These are phyloP conservation scores for Cordyceps cateniannulata DNA, from an alignment of 2,329 filamentous ascomycete species.

Conservation along the genomic window DNA sequence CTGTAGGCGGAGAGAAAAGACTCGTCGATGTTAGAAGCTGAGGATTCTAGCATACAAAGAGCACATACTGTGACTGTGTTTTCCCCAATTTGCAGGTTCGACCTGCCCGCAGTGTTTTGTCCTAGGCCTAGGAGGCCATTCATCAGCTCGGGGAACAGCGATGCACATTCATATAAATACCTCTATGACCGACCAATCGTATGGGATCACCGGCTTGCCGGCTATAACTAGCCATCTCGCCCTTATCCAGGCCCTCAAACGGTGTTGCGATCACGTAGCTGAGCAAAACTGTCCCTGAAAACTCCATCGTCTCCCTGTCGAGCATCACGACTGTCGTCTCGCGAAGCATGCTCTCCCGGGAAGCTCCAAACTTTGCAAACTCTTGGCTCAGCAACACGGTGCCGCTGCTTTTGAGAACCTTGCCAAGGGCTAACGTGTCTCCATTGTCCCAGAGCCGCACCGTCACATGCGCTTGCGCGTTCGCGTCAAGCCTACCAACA, in stretches of 20 bases:
- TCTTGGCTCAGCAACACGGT: slow-evolving; percentile 22
- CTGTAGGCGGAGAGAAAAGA: slow-evolving; percentile 5
- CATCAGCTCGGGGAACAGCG: not conserved
- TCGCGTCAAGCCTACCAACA: slow-evolving; percentile 17
- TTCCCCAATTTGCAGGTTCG: slow-evolving; percentile 8
- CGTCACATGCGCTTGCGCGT: slow-evolving; percentile 13
- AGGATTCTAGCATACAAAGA: accelerated
- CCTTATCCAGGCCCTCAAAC: slow-evolving; percentile 14
- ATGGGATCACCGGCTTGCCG: slow-evolving; percentile 3
- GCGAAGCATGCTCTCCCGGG: slow-evolving; percentile 27
- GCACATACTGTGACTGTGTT: slow-evolving; percentile 1
- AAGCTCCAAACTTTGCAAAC: slow-evolving; percentile 19
- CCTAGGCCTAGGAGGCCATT: not conserved
- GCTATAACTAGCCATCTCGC: not conserved
- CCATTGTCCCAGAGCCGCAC: slow-evolving; percentile 18
- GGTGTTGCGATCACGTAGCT: slow-evolving; percentile 25
- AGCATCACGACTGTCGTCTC: slow-evolving; percentile 27
- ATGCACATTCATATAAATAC: slow-evolving; percentile 15
- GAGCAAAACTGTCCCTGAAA: slow-evolving; percentile 27
- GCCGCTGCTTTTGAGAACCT: slow-evolving; percentile 21
- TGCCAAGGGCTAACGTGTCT: not conserved
- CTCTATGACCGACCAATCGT: slow-evolving; percentile 28
- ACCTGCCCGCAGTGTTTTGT: slow-evolving; percentile 2
- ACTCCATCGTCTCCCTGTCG: slow-evolving; percentile 21
- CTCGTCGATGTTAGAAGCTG: not conserved